Evolutionary conservation across 2,329 filamentous ascomycete species (phyloP).

Genomic region (Talaromyces sp.): DNA sequence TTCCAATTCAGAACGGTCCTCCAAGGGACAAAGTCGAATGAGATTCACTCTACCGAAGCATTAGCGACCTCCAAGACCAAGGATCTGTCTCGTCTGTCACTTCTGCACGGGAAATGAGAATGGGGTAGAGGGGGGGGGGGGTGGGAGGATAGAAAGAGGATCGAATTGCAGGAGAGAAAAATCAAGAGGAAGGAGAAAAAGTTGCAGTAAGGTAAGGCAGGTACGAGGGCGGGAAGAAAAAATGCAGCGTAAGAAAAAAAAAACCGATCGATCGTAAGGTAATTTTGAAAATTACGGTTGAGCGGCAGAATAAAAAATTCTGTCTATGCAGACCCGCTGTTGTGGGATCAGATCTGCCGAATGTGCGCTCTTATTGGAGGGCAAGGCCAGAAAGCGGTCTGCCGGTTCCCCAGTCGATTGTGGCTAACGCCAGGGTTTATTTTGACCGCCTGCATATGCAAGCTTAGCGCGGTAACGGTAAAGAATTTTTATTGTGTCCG

Average conservation of each 20-base stretch:
- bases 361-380: conserved; percentile 25
- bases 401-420: neutral
- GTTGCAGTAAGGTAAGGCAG: conserved; percentile 9
- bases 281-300: neutral
- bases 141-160: neutral
- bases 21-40: conserved; percentile 34
- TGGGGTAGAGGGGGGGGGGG: conserved; percentile 19
- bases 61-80: conserved; percentile 32
- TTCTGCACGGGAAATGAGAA: conserved; percentile 27
- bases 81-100: conserved; percentile 23
- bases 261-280: neutral
- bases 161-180: conserved; percentile 22
- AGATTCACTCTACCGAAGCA: conserved; percentile 38
- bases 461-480: neutral
- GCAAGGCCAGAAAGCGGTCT: neutral
- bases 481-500: neutral
- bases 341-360: conserved; percentile 18
- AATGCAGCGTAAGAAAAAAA: conserved; percentile 1
- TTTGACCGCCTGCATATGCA: conserved; percentile 13
- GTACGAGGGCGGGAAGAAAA: conserved; percentile 20
- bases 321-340: conserved; percentile 21
- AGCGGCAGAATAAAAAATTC: conserved; percentile 25
- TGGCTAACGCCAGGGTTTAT: neutral
- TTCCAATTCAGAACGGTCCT: conserved; percentile 29
- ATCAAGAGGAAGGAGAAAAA: conserved; percentile 6